Evolutionary conservation across 2,329 filamentous ascomycete genomes (phyloP), one percentile per base, ranked within the genome.

Genomic region (Lachnellula subtilissima): DNA sequence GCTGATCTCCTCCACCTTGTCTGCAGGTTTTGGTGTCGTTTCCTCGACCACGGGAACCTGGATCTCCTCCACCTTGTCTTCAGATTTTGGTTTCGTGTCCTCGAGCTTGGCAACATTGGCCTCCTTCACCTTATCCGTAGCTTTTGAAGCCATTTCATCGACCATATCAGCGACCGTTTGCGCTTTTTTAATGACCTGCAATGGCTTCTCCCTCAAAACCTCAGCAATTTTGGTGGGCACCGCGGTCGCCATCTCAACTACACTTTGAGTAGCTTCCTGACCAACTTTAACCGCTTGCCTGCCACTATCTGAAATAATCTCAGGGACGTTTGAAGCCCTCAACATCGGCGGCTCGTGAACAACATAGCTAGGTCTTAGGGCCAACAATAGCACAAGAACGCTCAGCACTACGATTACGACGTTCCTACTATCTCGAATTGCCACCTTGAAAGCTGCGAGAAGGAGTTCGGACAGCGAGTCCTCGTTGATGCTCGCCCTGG

Each of bases 381-480:
- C 78, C 9, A 85, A 71, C 28, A 82, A 54, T 14, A 84, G 61
- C 2, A 84, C 75, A n/a, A 86, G 66, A 2, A 80, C 56, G 53
- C 79, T 77, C 50, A 87, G 71, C 0, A 81, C 64, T 5, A 75
- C 72, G 25, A 86, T 85, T n/a, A 76, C 71, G 9, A 85, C 67
- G 54, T 86, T 86, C 71, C 80, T 84, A 55, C 75, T 75, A 62
- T 86, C 83, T 48, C 78, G 75, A 63, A 86, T 64, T 17, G 81
- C 68, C 7, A 86, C 78, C 35, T 76, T 75, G 50, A 74, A 71
- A 0, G 82, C 80, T 60, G 82, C 78, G 8, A 81, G 62, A 0
- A 86, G 64, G 8, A 86, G 71, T 57, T 83, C 78, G 0, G 75
- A 71, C 11, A 86, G 73, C 2, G 79, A 79, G 0, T 79, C 78